These are phyloP conservation scores for Ruellia speciosa DNA, from an alignment of 305 asterid genomes.

Conservation along the genomic window DNA sequence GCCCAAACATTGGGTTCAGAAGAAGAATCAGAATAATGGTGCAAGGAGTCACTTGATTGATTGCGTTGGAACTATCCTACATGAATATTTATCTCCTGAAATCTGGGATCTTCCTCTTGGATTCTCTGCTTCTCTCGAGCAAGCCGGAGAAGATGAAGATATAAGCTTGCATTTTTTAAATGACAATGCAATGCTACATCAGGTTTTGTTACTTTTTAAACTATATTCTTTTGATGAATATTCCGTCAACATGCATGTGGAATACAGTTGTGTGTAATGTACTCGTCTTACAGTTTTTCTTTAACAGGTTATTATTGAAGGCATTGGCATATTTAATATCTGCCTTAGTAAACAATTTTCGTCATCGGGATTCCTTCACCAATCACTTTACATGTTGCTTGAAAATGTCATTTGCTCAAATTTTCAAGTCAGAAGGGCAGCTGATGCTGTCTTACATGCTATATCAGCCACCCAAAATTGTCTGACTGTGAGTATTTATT, in stretches of 20 bases:
- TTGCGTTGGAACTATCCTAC: slow-evolving; percentile 71
- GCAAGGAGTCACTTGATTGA: slow-evolving; percentile 53
- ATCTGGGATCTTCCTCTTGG: slow-evolving; percentile 84
- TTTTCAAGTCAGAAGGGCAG: slow-evolving; percentile 69
- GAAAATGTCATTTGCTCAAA: slow-evolving; percentile 83
- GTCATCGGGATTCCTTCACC: slow-evolving; percentile 84
- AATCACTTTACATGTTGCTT: slow-evolving; percentile 79
- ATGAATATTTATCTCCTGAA: slow-evolving; percentile 89
- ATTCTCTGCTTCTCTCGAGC: slow-evolving; percentile 39
- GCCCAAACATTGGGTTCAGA: slow-evolving; percentile 37
- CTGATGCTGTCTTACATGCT: slow-evolving; percentile 64
- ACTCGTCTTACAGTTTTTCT: slow-evolving; percentile 15
- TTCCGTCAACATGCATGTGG: slow-evolving; percentile 4
- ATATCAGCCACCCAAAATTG: slow-evolving; percentile 59
- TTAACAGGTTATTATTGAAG: slow-evolving; percentile 79
- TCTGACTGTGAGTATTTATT: slow-evolving; percentile 58
- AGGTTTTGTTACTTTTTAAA: slow-evolving; percentile 42
- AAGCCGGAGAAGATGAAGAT: slow-evolving; percentile 45
- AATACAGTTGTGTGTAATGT: slow-evolving; percentile 12
- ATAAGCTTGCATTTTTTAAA: slow-evolving; percentile 53
- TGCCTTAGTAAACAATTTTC: slow-evolving; percentile 72
- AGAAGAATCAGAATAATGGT: slow-evolving; percentile 28
- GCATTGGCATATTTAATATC: slow-evolving; percentile 67
- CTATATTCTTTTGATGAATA: slow-evolving; percentile 16
- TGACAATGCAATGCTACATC: slow-evolving; percentile 85